These are phyloP conservation scores for Ustanciosporium gigantosporum DNA, from an alignment of 1,284 basidiomycete species.

Conservation along the genomic window DNA sequence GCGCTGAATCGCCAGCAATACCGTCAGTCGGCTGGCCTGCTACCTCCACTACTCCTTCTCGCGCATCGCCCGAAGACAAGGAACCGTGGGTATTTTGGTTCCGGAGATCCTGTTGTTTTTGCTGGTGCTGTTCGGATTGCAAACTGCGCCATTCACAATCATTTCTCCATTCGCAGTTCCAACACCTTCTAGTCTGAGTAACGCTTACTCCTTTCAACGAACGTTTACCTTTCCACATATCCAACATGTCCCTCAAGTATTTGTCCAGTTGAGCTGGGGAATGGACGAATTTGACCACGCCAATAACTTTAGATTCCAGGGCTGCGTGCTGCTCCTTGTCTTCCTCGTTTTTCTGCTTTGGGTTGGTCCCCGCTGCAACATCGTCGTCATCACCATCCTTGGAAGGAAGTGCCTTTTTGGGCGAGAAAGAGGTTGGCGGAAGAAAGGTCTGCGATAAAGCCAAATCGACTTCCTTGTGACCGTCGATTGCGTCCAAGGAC, in stretches of 20 bases:
- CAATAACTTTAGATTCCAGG: conserved; percentile 15
- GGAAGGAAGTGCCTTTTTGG: conserved; percentile 4
- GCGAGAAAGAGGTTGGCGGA: conserved; percentile 1
- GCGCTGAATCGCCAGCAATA: not conserved
- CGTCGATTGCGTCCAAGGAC: conserved; percentile 19
- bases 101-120: too few relatives aligned
- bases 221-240: conserved; percentile 42
- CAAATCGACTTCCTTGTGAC: conserved; percentile 4
- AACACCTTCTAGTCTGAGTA: conserved; percentile 37
- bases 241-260: conserved; percentile 29
- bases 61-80: too few relatives aligned
- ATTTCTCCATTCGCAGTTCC: conserved; percentile 48
- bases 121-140: conserved; percentile 1
- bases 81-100: too few relatives aligned
- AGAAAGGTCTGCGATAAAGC: conserved; percentile 10
- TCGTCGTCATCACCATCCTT: too few relatives aligned
- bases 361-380: not conserved
- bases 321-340: not conserved
- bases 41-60: too few relatives aligned
- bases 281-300: conserved; percentile 29
- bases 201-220: conserved; percentile 28
- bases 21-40: not conserved
- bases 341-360: not conserved
- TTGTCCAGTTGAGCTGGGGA: conserved; percentile 13
- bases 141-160: conserved; percentile 52